Evolutionary conservation across 2,329 filamentous ascomycete species (phyloP).

Genomic region (Calonectria pseudoturangicola): DNA sequence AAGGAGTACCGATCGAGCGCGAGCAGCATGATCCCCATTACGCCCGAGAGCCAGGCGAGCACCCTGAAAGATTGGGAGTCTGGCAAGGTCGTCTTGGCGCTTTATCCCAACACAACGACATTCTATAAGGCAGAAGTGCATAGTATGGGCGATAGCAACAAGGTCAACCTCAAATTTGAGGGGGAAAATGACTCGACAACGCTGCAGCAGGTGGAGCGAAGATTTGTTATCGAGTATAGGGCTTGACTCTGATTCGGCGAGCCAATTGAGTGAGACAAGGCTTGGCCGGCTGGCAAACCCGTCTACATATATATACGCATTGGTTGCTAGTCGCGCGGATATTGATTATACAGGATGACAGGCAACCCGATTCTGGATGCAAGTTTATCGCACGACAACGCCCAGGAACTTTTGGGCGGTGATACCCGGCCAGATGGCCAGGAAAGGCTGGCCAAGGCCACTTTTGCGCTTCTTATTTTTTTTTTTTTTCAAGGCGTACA

Average conservation of each 20-base stretch:
- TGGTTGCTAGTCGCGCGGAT: slow-evolving; percentile 6
- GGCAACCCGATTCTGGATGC: slow-evolving; percentile 3
- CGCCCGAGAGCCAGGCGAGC: slow-evolving; percentile 69
- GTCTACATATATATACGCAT: neutral
- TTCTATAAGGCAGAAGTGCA: slow-evolving; percentile 91
- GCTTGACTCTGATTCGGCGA: slow-evolving; percentile 47
- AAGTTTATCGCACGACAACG: slow-evolving; percentile 10
- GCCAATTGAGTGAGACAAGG: neutral
- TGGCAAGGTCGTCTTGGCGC: slow-evolving; percentile 83
- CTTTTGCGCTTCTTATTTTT: neutral
- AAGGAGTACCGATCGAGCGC: slow-evolving; percentile 83
- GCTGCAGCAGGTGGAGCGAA: slow-evolving; percentile 83
- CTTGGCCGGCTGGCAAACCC: neutral
- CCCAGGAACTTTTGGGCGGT: slow-evolving; percentile 3
- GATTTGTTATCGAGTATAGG: slow-evolving; percentile 85
- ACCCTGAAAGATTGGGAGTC: slow-evolving; percentile 77
- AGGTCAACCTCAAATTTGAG: slow-evolving; percentile 83
- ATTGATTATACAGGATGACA: slow-evolving; percentile 21
- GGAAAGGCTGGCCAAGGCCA: slow-evolving; percentile 9
- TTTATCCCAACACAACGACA: slow-evolving; percentile 89
- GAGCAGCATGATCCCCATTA: slow-evolving; percentile 85
- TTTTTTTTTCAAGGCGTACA: neutral
- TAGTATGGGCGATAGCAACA: slow-evolving; percentile 75
- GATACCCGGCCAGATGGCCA: slow-evolving; percentile 14
- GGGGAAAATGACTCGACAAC: slow-evolving; percentile 85